Percentiles rank a stretch among this genome's conserved stretches.
phyloP scores from a whole-genome alignment of 345 rosid genomes.

The Eucalyptus curtisii region DNA sequence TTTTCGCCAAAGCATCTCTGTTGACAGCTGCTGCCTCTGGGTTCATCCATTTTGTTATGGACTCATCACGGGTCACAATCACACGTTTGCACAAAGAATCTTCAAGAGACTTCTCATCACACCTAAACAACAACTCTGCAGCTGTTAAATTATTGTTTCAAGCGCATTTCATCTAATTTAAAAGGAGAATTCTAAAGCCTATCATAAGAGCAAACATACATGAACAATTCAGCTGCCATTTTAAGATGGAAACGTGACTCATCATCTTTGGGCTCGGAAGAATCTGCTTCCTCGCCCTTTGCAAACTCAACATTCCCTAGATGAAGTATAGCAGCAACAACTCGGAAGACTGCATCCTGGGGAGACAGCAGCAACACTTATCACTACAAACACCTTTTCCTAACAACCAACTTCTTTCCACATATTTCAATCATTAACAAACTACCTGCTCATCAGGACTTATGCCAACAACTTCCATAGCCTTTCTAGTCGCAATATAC shows the following conservation, averaged over 20 bases:
- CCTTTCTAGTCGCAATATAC: slow-evolving; percentile 67
- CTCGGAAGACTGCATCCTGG: slow-evolving; percentile 82
- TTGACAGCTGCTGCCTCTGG: slow-evolving; percentile 75
- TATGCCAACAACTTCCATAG: slow-evolving; percentile 94
- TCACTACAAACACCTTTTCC: neutral
- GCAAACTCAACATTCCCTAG: slow-evolving; percentile 85
- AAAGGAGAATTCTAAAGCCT: neutral
- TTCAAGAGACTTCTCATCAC: slow-evolving; percentile 78
- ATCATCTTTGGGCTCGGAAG: slow-evolving; percentile 80
- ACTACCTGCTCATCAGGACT: slow-evolving; percentile 71
- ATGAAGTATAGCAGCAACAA: slow-evolving; percentile 97
- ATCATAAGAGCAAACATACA: slow-evolving; percentile 25
- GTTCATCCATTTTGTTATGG: slow-evolving; percentile 85
- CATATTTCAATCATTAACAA: neutral
- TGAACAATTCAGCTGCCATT: slow-evolving; percentile 79
- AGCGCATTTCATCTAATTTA: neutral
- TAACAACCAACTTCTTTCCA: neutral
- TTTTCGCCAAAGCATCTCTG: slow-evolving; percentile 95
- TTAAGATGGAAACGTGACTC: slow-evolving; percentile 67
- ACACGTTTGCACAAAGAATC: slow-evolving; percentile 94
- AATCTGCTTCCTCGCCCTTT: slow-evolving; percentile 77
- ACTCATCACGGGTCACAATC: slow-evolving; percentile 92
- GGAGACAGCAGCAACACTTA: neutral
- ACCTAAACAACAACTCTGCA: slow-evolving; percentile 30
- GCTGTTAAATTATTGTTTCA: neutral